phyloP scores from a whole-genome alignment of 345 rosid genomes.

The Tarenaya hassleriana region DNA sequence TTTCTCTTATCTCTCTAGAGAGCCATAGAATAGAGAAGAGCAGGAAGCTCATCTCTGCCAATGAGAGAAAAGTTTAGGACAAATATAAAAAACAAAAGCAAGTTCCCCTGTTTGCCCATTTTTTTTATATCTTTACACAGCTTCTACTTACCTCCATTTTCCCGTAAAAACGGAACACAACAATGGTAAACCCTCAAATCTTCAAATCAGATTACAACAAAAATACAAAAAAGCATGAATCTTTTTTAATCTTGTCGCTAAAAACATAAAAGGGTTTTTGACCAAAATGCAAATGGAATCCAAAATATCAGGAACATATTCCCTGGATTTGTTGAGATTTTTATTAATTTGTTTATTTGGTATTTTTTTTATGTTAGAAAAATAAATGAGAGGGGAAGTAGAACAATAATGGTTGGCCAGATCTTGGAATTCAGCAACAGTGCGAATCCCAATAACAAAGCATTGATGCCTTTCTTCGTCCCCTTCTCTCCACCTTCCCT shows the following conservation, averaged over 20 bases:
- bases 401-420: slow-evolving; percentile 30
- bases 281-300: slow-evolving; percentile 5
- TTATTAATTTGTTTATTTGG: not conserved
- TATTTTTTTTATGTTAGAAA: not conserved
- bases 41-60: slow-evolving; percentile 11
- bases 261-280: not conserved
- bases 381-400: not conserved
- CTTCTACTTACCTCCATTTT: slow-evolving; percentile 15
- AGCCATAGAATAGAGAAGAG: not conserved
- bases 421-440: slow-evolving; percentile 62
- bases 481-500: slow-evolving; percentile 35
- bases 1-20: no score
- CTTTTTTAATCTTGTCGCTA: not conserved
- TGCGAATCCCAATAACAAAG: slow-evolving; percentile 61
- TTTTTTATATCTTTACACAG: slow-evolving; percentile 13
- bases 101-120: slow-evolving; percentile 4
- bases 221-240: slow-evolving; percentile 4
- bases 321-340: not conserved
- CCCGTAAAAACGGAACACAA: not conserved
- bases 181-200: no score
- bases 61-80: not conserved
- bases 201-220: not conserved
- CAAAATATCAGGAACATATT: slow-evolving; percentile 7
- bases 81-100: slow-evolving; percentile 10
- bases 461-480: slow-evolving; percentile 67